Base-by-base conservation (phyloP, 2,329 filamentous ascomycete genomes). In the Lithohypha guttulata region DNA sequence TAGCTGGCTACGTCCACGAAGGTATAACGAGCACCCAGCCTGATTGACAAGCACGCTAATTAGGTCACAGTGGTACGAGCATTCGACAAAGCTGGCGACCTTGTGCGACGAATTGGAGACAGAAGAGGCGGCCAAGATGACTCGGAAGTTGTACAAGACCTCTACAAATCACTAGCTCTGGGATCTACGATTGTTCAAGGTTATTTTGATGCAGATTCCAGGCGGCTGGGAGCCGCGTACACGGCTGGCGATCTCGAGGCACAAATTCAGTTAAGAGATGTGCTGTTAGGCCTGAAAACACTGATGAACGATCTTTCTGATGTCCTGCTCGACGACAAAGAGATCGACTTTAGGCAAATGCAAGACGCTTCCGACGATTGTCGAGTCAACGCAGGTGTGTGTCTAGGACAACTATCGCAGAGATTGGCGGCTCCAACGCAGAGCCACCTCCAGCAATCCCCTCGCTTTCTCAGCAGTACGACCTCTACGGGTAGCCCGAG, bases 261-360 rank as follows among this genome's bases (percentile, higher is more conserved):
- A 13, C 51, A 58, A 2, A 58, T 63, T 34, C 51, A 57, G 27
- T 51, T 64, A 44, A 61, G 61, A 44, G 58, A 61, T 42, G 58
- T 64, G 27, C 50, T 62, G 21, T 59, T 59, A 37, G 54, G 51
- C 22, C 50, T 64, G 2, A 60, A 64, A 43, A 53, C 53, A 1
- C 40, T 64, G 17, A 49, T 63, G 20, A 49, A 50, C 14, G 55
- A 54, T 15, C 53, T 64, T 7, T 53, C 55, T 3, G 49, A 45
- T 14, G 53, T 57, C 6, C 54, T 49, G 29, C 48, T 56, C 32
- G 53, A 57, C 21, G 53, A 58, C 32, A 49, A 46, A 7, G 47
- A 51, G 3, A 34, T 60, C 4, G 55, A 64, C 39, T 56, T 56
- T 19, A 34, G 42, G 10, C 46, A 50, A 7, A 41, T 64, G 18